Conservation (phyloP, 352 stramenopile species). For the Phytophthora cactorum region DNA sequence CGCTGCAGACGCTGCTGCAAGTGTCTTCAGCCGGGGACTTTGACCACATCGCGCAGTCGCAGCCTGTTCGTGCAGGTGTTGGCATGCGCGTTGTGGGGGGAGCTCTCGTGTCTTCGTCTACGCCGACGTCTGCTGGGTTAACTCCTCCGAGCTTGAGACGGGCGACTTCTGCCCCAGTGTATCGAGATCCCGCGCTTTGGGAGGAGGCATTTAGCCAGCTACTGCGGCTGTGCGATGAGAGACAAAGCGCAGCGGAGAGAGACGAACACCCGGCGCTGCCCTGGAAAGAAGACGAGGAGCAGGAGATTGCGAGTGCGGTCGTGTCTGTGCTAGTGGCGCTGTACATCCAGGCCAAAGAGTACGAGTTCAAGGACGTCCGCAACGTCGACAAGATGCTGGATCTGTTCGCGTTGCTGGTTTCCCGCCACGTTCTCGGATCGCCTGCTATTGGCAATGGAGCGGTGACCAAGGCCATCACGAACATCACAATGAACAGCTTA, state of each 20-base stretch:
- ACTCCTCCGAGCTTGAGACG: slow-evolving; percentile 27
- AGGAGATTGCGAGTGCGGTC: slow-evolving; percentile 81
- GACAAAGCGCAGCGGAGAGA: slow-evolving; percentile 34
- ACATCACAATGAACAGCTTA: slow-evolving; percentile 83
- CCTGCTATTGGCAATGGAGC: slow-evolving; percentile 36
- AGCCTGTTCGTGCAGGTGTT: slow-evolving; percentile 80
- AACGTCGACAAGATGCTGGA: slow-evolving; percentile 74
- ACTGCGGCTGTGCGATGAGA: slow-evolving; percentile 59
- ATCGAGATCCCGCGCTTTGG: slow-evolving; percentile 70
- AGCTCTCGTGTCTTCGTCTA: slow-evolving; percentile 61
- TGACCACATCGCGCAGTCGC: slow-evolving; percentile 71
- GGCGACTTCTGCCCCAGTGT: slow-evolving; percentile 26
- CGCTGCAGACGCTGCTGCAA: slow-evolving; percentile 84
- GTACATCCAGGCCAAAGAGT: slow-evolving; percentile 76
- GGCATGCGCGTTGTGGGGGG: slow-evolving; percentile 93
- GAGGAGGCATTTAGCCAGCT: slow-evolving; percentile 71
- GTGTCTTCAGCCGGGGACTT: slow-evolving; percentile 77
- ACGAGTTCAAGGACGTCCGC: slow-evolving; percentile 69
- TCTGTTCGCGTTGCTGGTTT: slow-evolving; percentile 67
- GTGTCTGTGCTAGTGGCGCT: slow-evolving; percentile 79
- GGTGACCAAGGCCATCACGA: slow-evolving; percentile 46
- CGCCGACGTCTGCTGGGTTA: slow-evolving; percentile 22
- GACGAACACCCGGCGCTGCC: slow-evolving; percentile 12
- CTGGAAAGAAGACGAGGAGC: slow-evolving; percentile 78
- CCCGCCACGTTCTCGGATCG: slow-evolving; percentile 65